These are phyloP conservation scores for Fraxinus latifolia DNA, from an alignment of 305 asterid genomes.

Conservation along the genomic window DNA sequence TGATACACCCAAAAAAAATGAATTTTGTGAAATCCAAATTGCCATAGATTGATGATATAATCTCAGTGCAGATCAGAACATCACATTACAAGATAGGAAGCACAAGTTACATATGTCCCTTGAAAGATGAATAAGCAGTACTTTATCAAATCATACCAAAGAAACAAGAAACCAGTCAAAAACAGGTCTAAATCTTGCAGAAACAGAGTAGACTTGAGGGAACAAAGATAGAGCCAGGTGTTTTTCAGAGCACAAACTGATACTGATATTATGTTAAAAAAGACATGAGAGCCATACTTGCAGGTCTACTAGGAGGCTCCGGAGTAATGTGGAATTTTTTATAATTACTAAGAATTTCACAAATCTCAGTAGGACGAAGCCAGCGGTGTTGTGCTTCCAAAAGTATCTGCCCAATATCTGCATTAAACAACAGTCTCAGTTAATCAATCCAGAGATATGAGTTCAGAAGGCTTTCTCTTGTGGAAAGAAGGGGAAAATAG, in stretches of 20 bases:
- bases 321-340: constrained; percentile 67
- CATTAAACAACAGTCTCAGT: constrained; percentile 31
- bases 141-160: background rate
- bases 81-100: background rate
- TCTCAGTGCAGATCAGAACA: background rate
- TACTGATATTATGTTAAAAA: background rate
- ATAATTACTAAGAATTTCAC: constrained; percentile 80
- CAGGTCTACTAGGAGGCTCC: constrained; percentile 87
- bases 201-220: background rate
- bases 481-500: background rate
- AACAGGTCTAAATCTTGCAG: background rate
- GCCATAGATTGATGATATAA: background rate
- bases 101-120: background rate
- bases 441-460: constrained; percentile 1
- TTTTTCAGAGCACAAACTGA: background rate
- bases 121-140: background rate
- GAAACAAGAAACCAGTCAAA: background rate
- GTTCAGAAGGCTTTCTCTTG: background rate
- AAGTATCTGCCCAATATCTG: constrained; percentile 89
- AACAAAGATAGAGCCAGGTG: background rate
- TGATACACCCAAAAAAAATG: background rate
- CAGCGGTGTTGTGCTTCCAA: constrained; percentile 89
- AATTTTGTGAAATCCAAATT: background rate
- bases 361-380: constrained; percentile 97
- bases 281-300: constrained; percentile 47